A percentile compares a stretch with the other conserved stretches of the same genome.
These are phyloP conservation scores for Sugiyamaella neomexicana DNA, from an alignment of 1,139 yeast species.

Conservation along the genomic window DNA sequence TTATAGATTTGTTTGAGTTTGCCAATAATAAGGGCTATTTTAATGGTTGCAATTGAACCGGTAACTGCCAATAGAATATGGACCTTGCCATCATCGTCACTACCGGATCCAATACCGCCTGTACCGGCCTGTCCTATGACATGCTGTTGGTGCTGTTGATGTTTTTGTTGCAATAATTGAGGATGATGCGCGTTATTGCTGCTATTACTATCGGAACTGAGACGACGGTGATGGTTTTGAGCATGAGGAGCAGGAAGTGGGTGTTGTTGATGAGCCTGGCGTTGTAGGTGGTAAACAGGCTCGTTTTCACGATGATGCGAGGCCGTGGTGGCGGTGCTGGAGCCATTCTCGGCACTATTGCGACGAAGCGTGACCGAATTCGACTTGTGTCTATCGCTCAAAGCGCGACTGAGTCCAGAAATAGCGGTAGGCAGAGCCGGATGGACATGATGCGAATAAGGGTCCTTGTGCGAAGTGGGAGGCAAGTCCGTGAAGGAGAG, in stretches of 20 bases:
- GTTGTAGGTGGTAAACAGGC: background rate
- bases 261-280: conserved; percentile 6
- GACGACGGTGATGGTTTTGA: background rate
- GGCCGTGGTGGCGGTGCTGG: background rate
- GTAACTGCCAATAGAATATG: conserved; percentile 90
- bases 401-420: conserved; percentile 5
- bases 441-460: conserved; percentile 3
- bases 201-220: background rate
- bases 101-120: conserved; percentile 9
- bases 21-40: conserved; percentile 48
- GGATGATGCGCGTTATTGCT: background rate
- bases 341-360: background rate
- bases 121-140: conserved; percentile 1
- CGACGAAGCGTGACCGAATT: conserved; percentile 1
- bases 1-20: conserved; percentile 30
- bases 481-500: conserved; percentile 16
- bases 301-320: background rate
- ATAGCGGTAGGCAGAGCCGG: conserved; percentile 4
- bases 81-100: conserved; percentile 49
- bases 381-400: conserved; percentile 1
- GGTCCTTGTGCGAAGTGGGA: conserved; percentile 5
- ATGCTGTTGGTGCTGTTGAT: conserved; percentile 16
- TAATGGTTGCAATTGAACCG: conserved; percentile 95
- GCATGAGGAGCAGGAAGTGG: conserved; percentile 8
- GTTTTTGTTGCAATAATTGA: background rate